Evolutionary conservation across 1,284 basidiomycete genomes (phyloP).

Genomic region (Coniferiporia sulphurascens): DNA sequence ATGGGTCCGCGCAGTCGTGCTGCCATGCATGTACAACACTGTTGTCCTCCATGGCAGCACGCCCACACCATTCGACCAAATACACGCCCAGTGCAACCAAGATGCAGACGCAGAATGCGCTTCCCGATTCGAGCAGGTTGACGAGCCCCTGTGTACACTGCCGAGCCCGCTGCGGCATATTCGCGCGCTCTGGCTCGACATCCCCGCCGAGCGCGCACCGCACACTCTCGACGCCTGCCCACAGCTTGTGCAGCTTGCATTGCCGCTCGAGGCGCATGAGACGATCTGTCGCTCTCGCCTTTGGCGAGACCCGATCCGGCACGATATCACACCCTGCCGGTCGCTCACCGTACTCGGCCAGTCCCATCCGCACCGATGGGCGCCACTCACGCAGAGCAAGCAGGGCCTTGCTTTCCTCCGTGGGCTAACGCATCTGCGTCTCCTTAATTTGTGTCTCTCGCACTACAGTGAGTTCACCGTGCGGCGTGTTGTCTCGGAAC

Average conservation of each 20-base stretch:
- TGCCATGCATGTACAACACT: conserved; percentile 16
- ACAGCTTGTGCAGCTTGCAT: conserved; percentile 14
- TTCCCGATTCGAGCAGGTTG: neutral
- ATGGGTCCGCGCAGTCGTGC: conserved; percentile 15
- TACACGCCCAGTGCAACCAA: neutral
- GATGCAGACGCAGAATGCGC: neutral
- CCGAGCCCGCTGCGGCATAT: conserved; percentile 12
- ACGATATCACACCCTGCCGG: conserved; percentile 7
- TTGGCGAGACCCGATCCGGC: conserved; percentile 1
- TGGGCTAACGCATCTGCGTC: conserved; percentile 16
- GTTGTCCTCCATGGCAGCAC: conserved; percentile 12
- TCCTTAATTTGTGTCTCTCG: conserved; percentile 19
- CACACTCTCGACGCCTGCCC: conserved; percentile 14
- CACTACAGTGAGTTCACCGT: conserved; percentile 17
- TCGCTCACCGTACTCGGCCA: conserved; percentile 20
- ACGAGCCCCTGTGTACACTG: neutral
- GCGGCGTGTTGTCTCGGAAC: neutral
- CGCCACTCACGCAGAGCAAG: conserved; percentile 10
- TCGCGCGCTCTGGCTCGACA: conserved; percentile 16
- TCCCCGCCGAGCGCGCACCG: conserved; percentile 11
- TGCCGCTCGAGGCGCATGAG: conserved; percentile 15
- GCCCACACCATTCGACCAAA: conserved; percentile 2
- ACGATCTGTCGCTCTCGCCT: conserved; percentile 6
- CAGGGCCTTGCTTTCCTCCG: conserved; percentile 14
- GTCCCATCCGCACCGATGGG: conserved; percentile 18